phyloP scores from a whole-genome alignment of 164 flowering plant genomes.

The Akebia trifoliata region DNA sequence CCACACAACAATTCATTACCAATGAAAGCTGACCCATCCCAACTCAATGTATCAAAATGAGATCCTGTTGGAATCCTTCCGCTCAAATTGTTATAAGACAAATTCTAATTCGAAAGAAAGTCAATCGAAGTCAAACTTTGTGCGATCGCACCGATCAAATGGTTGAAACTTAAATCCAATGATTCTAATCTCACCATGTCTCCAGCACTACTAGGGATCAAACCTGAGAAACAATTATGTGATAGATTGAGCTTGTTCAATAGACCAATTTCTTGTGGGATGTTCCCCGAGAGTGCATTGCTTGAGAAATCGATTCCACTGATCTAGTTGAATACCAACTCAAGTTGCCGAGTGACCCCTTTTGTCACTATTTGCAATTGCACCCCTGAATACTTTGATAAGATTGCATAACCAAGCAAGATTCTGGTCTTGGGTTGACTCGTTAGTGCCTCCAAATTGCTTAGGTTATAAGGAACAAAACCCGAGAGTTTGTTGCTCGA shows the following conservation, averaged over 20 bases:
- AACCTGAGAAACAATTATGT: slow-evolving; percentile 9
- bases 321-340: neutral
- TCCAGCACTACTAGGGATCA: slow-evolving; percentile 13
- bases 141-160: too few relatives aligned
- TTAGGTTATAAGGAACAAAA: slow-evolving; percentile 11
- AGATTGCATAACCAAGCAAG: slow-evolving; percentile 11
- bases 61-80: too few relatives aligned
- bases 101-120: slow-evolving; percentile 6
- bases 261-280: too few relatives aligned
- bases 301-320: slow-evolving; percentile 20
- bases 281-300: slow-evolving; percentile 11
- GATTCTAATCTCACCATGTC: too few relatives aligned
- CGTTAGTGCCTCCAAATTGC: slow-evolving; percentile 6
- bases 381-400: slow-evolving; percentile 2
- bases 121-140: too few relatives aligned
- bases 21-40: slow-evolving; percentile 9
- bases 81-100: slow-evolving; percentile 24
- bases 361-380: slow-evolving; percentile 14
- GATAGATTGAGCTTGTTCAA: slow-evolving; percentile 22
- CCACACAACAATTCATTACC: slow-evolving; percentile 19
- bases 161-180: too few relatives aligned
- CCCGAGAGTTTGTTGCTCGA: slow-evolving; percentile 19
- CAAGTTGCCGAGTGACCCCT: neutral
- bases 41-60: too few relatives aligned
- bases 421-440: neutral